Base-by-base conservation (phyloP, 129 eudicot genomes). In the Smallanthus sonchifolius region DNA sequence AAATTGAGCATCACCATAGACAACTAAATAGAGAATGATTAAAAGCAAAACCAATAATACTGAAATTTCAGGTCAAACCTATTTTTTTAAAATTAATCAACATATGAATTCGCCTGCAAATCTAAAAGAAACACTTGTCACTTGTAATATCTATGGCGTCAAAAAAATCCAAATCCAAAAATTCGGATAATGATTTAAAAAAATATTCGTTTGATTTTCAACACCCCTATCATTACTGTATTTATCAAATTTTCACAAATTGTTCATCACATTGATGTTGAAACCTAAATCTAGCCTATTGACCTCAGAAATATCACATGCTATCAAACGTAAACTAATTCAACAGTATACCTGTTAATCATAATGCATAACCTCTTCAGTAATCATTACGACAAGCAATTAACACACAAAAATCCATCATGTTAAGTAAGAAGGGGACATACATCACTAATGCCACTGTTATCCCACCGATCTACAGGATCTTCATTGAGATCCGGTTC, bases 401-500 rank as follows among this genome's bases (percentile, higher is more conserved):
- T 42, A 42, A 10, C 10, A 42, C 45, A 8, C 45, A 16, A 51
- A 16, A n/a, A n/a, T n/a, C n/a, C n/a, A n/a, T n/a, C n/a, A n/a
- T n/a, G n/a, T n/a, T n/a, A n/a, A n/a, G n/a, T n/a, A n/a, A 57
- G 37, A 51, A 75, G 71, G 42, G 72, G 55, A 75, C 84, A 36
- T 65, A 88, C 94, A 13, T 66, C 77, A 38, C 71, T 81, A 59
- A 92, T 61, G 28, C 98, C 90, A 48, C 66, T 81, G 17, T 92
- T 89, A 2, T 81, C 91, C 92, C 92, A 87, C 15, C 85, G 80
- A 69, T 89, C 98, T n/a, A 67, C 81, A 9, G 92, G 92, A 55
- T 92, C 98, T 78, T 92, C 98, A 79, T 84, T 86, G 11, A 92
- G 78, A n/a, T 92, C 98, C 15, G 95, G 92, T 75, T 92, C 98